Evolutionary conservation across 306 rosid species (phyloP).

Genomic region (Sechiopsis laciniata): DNA sequence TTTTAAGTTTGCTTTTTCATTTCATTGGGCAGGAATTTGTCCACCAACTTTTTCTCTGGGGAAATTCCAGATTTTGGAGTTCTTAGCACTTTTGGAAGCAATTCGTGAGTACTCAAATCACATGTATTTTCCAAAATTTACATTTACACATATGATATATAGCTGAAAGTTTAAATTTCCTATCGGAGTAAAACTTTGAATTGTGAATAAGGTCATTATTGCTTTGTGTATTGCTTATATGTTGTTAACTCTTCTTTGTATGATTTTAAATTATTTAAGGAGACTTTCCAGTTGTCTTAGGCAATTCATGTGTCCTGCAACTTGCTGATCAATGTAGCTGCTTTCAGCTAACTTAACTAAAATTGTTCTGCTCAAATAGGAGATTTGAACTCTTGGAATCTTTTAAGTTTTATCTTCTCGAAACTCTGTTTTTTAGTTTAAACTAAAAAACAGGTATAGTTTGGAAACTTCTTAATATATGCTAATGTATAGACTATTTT

Average conservation of each 20-base stretch:
- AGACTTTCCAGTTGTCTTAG: not conserved
- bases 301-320: not conserved
- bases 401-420: not conserved
- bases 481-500: not conserved
- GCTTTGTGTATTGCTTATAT: too few species aligned
- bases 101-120: slow-evolving; percentile 52
- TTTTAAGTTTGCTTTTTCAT: not conserved
- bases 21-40: slow-evolving; percentile 65
- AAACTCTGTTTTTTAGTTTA: not conserved
- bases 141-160: not conserved
- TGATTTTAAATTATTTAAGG: not conserved
- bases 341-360: not conserved
- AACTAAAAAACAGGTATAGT: not conserved
- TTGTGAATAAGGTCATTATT: not conserved
- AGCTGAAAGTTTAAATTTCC: not conserved
- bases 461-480: not conserved
- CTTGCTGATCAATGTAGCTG: not conserved
- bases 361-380: not conserved
- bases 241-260: not conserved
- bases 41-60: slow-evolving; percentile 81
- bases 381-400: not conserved
- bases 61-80: slow-evolving; percentile 91
- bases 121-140: not conserved
- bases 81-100: slow-evolving; percentile 67
- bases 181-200: not conserved